Evolutionary conservation across 2,329 filamentous ascomycete genomes (phyloP), one percentile per base, ranked within the genome.

Genomic region (Volutella citrinella): DNA sequence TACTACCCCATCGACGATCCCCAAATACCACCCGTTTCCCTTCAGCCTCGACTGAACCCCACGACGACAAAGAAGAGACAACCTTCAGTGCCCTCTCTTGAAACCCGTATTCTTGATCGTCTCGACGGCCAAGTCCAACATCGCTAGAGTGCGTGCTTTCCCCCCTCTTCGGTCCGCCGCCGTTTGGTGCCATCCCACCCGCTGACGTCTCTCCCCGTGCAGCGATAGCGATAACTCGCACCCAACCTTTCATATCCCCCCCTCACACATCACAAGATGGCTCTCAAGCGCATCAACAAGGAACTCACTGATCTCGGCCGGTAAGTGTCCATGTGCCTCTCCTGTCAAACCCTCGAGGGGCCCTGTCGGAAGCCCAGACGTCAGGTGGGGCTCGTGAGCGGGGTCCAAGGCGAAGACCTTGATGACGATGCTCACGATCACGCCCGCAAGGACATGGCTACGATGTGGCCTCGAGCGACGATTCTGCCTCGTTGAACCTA

Each of bases 261-360:
- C 16, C 40, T 33, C 24, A 46, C 45, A 54, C 44, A 49, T 50
- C 52, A 61, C 63, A 64, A 59, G 60, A 93, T 93, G 87, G 87
- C 87, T 69, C 79, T 93, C 59, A 93, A 93, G 84, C 82, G 87
- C 69, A 93, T 93, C 70, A 91, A 91, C 79, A 93, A 90, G 82
- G 87, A 93, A 72, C 80, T 93, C 65, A 83, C 84, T 68, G 87
- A 93, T 66, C 78, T 93, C 69, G 87, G 87, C 73, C 85, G 87
- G 87, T 91, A 83, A 61, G 75, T 74, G 54, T 30, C n/a, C n/a
- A n/a, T 24, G 34, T 32, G 18, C 25, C 31, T 48, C 35, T 45
- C 40, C 49, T 37, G 40, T 37, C 27, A 27, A 34, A 25, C 34
- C 32, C 30, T 37, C 37, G 46, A 55, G 48, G 47, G 40, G 43